A percentile compares a stretch with the other conserved stretches of the same genome.
phyloP scores from a whole-genome alignment of 768 basidiomycete genomes.

The Auriscalpium orientale region DNA sequence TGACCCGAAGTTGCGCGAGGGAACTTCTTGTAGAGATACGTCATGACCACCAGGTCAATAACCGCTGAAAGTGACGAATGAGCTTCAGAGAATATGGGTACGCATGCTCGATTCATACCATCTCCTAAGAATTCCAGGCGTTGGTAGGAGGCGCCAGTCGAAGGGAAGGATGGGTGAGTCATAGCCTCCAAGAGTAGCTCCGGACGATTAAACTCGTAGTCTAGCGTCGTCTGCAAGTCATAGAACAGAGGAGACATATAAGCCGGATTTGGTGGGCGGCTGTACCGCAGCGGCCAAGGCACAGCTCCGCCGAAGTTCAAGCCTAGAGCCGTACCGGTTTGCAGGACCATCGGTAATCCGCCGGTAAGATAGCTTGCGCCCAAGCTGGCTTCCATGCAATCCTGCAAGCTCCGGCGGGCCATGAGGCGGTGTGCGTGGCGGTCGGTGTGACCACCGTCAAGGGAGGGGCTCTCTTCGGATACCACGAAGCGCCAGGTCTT shows the following conservation, averaged over 20 bases:
- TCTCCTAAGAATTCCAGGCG: slow-evolving; percentile 87
- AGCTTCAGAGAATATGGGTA: slow-evolving; percentile 2
- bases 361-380: slow-evolving; percentile 73
- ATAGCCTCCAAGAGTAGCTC: slow-evolving; percentile 66
- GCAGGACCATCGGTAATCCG: slow-evolving; percentile 62
- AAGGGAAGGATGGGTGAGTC: slow-evolving; percentile 76
- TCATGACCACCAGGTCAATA: slow-evolving; percentile 63
- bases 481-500: slow-evolving; percentile 52
- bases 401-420: slow-evolving; percentile 69
- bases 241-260: slow-evolving; percentile 41
- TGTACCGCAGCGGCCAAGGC: slow-evolving; percentile 62
- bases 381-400: slow-evolving; percentile 82
- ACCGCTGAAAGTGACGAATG: slow-evolving; percentile 38
- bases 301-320: slow-evolving; percentile 65
- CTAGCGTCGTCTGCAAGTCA: slow-evolving; percentile 52
- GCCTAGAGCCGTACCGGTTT: slow-evolving; percentile 54
- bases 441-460: slow-evolving; percentile 15
- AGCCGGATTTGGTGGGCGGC: slow-evolving; percentile 23
- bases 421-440: slow-evolving; percentile 39
- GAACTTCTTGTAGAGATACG: slow-evolving; percentile 64
- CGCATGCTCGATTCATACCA: slow-evolving; percentile 39
- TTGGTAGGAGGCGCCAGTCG: slow-evolving; percentile 63
- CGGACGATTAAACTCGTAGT: slow-evolving; percentile 62
- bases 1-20: slow-evolving; percentile 69
- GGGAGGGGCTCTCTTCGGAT: slow-evolving; percentile 29